phyloP scores from a whole-genome alignment of 2,329 filamentous ascomycete genomes.

The Calonectria pseudoturangicola region DNA sequence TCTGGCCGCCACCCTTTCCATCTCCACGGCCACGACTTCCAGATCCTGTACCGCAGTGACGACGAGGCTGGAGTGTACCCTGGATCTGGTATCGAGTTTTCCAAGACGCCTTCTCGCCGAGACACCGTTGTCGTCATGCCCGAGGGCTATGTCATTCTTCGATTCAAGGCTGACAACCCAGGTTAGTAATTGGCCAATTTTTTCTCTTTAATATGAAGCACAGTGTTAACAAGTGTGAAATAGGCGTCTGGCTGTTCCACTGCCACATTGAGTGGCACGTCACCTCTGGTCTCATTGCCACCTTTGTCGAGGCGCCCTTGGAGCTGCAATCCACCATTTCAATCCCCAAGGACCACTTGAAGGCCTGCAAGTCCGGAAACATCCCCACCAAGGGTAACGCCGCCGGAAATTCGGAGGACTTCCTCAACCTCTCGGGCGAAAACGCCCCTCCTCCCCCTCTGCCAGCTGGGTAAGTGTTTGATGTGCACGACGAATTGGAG shows the following conservation, averaged over 20 bases:
- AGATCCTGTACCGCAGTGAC: conserved; percentile 76
- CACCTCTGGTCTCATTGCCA: conserved; percentile 78
- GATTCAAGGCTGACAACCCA: conserved; percentile 81
- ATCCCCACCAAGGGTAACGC: conserved; percentile 80
- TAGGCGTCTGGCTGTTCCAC: conserved; percentile 82
- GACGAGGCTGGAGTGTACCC: conserved; percentile 76
- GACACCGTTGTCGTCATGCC: conserved; percentile 81
- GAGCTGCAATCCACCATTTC: conserved; percentile 76
- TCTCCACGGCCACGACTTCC: conserved; percentile 86
- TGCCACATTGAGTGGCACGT: conserved; percentile 90
- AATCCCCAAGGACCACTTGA: conserved; percentile 76
- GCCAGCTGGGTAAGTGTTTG: conserved; percentile 73
- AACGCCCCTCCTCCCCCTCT: conserved; percentile 73
- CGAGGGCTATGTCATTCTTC: conserved; percentile 80
- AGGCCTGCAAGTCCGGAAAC: conserved; percentile 72
- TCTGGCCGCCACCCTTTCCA: conserved; percentile 84
- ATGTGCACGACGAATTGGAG: background rate
- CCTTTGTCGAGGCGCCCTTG: conserved; percentile 77
- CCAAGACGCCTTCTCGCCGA: conserved; percentile 76
- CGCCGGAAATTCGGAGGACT: conserved; percentile 79
- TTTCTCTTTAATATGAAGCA: background rate
- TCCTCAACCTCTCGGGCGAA: conserved; percentile 78
- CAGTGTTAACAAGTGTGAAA: conserved; percentile 45
- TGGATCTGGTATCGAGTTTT: conserved; percentile 67
- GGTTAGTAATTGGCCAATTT: conserved; percentile 61